Evolutionary conservation across 2,329 filamentous ascomycete species (phyloP), one percentile per base, ranked within the genome.

Genomic region (Fusarium sacchari): DNA sequence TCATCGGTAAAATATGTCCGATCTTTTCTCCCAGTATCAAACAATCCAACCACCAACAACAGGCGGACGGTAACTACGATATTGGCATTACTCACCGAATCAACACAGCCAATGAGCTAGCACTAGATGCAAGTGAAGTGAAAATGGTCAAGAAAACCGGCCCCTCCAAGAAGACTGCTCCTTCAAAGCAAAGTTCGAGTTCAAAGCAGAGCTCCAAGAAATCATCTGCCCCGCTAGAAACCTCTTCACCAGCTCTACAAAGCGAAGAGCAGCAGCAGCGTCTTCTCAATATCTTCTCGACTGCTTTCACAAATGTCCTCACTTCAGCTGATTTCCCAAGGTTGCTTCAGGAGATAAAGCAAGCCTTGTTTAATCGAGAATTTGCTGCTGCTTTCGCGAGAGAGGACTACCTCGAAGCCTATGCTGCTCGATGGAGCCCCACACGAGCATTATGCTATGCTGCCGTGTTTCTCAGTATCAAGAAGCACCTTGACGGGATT

Each of bases 391-490:
- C 96, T 0, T 99, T 98, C 83, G 91, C 90, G 2, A 87, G 86
- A 50, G 87, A 90, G 62, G 90, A 92, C 49, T 89, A 92, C 76
- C 87, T 98, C 24, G 90, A 93, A 69, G 93, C 93, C 15, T 99
- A 99, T 84, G 94, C 94, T 14, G 89, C 94, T 60, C 86, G 96
- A 76, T 99, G 96, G 95, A 97, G 95, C 82, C 94, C 96, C 4
- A 93, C 93, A 59, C 88, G 96, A 60, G 93, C 95, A 1, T 84
- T 98, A 59, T 94, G 92, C 71, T 98, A 98, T 82, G 86, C 90
- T n/a, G 79, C 83, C 6, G 82, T 91, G n/a, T 81, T 92, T 42
- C 67, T 81, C 55, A 78, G 77, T 13, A 78, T 89, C 18, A 67
- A 72, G 15, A 66, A 72, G 3, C 74, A 86, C 34, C 70, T 86